phyloP scores from a whole-genome alignment of 257 asterid genomes.

The Solanum microdontum region DNA sequence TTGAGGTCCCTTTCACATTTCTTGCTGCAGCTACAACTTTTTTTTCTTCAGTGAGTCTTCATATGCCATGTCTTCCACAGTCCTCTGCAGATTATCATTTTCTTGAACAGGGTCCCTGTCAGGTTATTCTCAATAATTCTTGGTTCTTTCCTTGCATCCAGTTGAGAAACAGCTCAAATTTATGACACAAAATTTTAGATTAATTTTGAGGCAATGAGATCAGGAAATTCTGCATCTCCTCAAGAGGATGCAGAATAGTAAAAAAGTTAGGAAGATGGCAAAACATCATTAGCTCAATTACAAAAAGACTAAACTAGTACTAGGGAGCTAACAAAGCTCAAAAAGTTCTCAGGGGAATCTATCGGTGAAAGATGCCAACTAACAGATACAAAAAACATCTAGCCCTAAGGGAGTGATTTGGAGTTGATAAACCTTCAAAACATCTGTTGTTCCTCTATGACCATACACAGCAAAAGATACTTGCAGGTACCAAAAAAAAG shows the following conservation, averaged over 20 bases:
- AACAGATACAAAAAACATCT: background rate
- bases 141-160: background rate
- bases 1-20: background rate
- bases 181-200: background rate
- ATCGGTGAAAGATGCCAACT: background rate
- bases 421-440: background rate
- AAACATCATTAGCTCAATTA: background rate
- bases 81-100: background rate
- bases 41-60: background rate
- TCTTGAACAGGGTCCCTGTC: background rate
- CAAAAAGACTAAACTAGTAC: background rate
- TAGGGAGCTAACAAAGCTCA: background rate
- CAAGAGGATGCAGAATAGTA: background rate
- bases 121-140: background rate
- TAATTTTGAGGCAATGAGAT: background rate
- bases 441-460: background rate
- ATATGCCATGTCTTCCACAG: background rate
- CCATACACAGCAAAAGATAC: background rate
- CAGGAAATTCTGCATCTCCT: background rate
- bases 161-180: background rate
- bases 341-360: background rate
- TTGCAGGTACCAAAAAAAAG: background rate
- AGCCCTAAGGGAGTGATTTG: background rate
- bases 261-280: background rate
- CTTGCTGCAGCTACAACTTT: background rate